Conservation (phyloP, 177 flowering plant genomes). For the Vitis hybrid region DNA sequence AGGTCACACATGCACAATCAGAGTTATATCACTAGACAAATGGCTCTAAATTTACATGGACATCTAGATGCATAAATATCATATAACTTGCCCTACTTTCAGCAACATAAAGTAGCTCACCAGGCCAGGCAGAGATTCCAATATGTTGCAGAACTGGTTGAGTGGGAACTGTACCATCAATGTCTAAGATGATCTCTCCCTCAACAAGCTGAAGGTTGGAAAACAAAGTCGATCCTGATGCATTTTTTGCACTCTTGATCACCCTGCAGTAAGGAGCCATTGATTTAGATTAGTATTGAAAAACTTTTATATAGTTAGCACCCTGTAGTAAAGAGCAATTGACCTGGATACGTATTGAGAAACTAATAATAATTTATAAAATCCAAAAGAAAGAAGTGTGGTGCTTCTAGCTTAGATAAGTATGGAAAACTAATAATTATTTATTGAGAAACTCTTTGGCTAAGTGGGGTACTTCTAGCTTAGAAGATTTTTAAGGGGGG, state of each 20-base stretch:
- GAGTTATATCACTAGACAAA: background rate
- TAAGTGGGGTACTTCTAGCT: no score
- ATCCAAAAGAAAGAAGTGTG: no score
- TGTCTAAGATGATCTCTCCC: constrained; percentile 70
- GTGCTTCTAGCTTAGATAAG: no score
- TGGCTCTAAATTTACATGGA: background rate
- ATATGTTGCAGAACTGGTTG: constrained; percentile 88
- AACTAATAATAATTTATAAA: background rate
- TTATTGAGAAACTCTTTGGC: no score
- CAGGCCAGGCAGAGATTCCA: constrained; percentile 93
- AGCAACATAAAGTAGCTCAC: constrained; percentile 34
- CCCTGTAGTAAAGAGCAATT: background rate
- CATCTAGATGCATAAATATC: background rate
- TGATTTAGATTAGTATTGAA: background rate
- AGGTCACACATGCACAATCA: background rate
- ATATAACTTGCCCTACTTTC: background rate
- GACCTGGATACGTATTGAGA: no score
- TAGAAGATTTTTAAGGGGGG: no score
- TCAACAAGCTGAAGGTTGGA: constrained; percentile 61
- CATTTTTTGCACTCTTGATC: constrained; percentile 50
- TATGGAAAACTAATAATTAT: no score
- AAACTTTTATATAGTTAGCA: background rate
- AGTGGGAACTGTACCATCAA: constrained; percentile 81
- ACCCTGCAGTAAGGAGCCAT: constrained; percentile 45
- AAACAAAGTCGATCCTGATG: constrained; percentile 30